Conservation (phyloP, 768 basidiomycete species). For the Naematelia encephala region DNA sequence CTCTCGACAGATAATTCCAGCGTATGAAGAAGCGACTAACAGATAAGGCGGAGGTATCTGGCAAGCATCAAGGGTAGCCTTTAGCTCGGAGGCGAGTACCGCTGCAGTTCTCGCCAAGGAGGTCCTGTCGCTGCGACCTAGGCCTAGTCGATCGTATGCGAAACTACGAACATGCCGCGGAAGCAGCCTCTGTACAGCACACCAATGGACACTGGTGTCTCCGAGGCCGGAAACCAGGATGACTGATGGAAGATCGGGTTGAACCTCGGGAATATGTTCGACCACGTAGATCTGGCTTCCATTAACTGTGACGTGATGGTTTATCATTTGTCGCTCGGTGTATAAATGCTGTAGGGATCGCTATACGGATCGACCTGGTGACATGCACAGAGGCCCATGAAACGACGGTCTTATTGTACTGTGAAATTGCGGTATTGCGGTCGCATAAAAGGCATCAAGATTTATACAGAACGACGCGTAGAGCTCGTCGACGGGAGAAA, state of each 20-base stretch:
- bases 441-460: too few species aligned
- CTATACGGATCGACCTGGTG: too few species aligned
- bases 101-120: constrained; percentile 5
- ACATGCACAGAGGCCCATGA: too few species aligned
- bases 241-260: constrained; percentile 7
- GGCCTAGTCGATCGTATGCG: constrained; percentile 17
- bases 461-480: too few species aligned
- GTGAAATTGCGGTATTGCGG: too few species aligned
- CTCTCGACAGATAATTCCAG: constrained; percentile 20
- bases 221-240: constrained; percentile 12
- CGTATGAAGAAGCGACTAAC: constrained; percentile 16
- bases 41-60: constrained; percentile 13
- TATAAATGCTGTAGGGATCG: too few species aligned
- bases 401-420: too few species aligned
- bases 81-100: constrained; percentile 13
- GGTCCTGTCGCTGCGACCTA: constrained; percentile 6
- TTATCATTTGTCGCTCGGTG: neutral
- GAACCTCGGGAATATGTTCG: neutral
- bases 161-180: constrained; percentile 7
- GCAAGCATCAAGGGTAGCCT: constrained; percentile 6
- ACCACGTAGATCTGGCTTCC: neutral
- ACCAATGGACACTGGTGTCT: neutral
- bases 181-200: constrained; percentile 15
- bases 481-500: too few species aligned
- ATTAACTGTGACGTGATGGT: neutral